These are phyloP conservation scores for Aspergillus kassunensis DNA, from an alignment of 495 filamentous ascomycete species.

Conservation along the genomic window DNA sequence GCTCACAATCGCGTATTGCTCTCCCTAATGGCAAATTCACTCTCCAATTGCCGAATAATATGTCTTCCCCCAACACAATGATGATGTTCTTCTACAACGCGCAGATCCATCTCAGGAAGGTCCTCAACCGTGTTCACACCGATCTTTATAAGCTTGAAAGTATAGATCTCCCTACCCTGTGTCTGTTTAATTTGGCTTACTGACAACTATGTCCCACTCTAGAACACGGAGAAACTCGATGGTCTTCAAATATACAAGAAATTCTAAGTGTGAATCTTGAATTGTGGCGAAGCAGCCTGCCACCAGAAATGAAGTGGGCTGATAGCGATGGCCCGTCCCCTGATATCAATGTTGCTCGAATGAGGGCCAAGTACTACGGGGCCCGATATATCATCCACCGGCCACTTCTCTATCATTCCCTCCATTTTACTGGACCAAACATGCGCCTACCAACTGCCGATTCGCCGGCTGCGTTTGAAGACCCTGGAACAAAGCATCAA, in stretches of 20 bases:
- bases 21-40: constrained; percentile 50
- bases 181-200: background rate
- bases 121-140: constrained; percentile 78
- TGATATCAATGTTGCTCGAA: constrained; percentile 78
- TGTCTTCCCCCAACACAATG: constrained; percentile 29
- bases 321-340: constrained; percentile 61
- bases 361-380: constrained; percentile 93
- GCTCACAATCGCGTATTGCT: constrained; percentile 63
- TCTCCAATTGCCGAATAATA: constrained; percentile 30
- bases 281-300: constrained; percentile 45
- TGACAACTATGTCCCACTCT: background rate
- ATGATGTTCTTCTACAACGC: constrained; percentile 79
- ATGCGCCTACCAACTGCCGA: constrained; percentile 25
- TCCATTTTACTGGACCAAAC: constrained; percentile 47
- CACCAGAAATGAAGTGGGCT: constrained; percentile 55
- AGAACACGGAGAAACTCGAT: constrained; percentile 27
- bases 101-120: constrained; percentile 80
- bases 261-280: constrained; percentile 48
- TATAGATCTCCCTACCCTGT: constrained; percentile 17
- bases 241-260: constrained; percentile 33
- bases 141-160: constrained; percentile 67
- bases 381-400: constrained; percentile 86
- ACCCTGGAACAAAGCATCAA: constrained; percentile 29
- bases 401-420: constrained; percentile 65
- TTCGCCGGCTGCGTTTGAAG: constrained; percentile 28